Percentiles rank a stretch among this genome's conserved stretches.
Evolutionary conservation across 2,329 filamentous ascomycete species (phyloP).

Genomic region (Torrubiella hemipterigena): DNA sequence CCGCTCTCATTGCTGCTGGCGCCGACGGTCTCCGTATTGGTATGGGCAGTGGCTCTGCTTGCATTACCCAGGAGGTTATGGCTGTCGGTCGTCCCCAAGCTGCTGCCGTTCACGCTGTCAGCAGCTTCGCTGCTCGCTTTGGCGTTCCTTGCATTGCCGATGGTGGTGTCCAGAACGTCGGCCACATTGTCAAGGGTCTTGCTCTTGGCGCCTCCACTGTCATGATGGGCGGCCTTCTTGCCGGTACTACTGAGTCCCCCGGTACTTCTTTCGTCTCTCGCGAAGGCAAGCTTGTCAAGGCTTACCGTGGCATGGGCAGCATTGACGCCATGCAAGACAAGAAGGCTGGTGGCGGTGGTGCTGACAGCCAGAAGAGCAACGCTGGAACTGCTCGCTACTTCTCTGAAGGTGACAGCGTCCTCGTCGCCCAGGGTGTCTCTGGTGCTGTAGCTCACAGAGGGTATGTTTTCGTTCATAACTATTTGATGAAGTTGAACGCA

Average conservation of each 20-base stretch:
- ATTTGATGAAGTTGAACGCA: not conserved
- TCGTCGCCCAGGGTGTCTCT: slow-evolving; percentile 94
- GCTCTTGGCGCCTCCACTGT: slow-evolving; percentile 87
- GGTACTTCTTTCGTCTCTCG: slow-evolving; percentile 93
- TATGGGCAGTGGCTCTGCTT: slow-evolving; percentile 96
- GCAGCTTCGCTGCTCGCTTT: slow-evolving; percentile 79
- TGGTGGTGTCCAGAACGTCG: slow-evolving; percentile 95
- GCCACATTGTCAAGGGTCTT: slow-evolving; percentile 97
- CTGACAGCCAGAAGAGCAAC: slow-evolving; percentile 69
- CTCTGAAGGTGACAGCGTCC: slow-evolving; percentile 86
- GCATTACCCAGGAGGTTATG: slow-evolving; percentile 99
- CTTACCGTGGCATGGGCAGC: slow-evolving; percentile 96
- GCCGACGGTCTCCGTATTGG: slow-evolving; percentile 95
- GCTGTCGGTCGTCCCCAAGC: slow-evolving; percentile 95
- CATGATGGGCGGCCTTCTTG: slow-evolving; percentile 98
- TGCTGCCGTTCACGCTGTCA: slow-evolving; percentile 81
- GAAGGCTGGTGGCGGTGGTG: slow-evolving; percentile 69
- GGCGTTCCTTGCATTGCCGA: slow-evolving; percentile 97
- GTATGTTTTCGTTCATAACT: slow-evolving; percentile 19
- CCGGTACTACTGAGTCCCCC: slow-evolving; percentile 93
- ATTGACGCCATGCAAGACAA: slow-evolving; percentile 99
- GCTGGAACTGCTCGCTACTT: slow-evolving; percentile 97
- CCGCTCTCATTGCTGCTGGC: slow-evolving; percentile 80
- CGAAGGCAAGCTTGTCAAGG: slow-evolving; percentile 97
- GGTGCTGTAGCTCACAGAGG: slow-evolving; percentile 71